phyloP scores from a whole-genome alignment of 2,329 filamentous ascomycete genomes.

The Arthrobotrys megalospora region DNA sequence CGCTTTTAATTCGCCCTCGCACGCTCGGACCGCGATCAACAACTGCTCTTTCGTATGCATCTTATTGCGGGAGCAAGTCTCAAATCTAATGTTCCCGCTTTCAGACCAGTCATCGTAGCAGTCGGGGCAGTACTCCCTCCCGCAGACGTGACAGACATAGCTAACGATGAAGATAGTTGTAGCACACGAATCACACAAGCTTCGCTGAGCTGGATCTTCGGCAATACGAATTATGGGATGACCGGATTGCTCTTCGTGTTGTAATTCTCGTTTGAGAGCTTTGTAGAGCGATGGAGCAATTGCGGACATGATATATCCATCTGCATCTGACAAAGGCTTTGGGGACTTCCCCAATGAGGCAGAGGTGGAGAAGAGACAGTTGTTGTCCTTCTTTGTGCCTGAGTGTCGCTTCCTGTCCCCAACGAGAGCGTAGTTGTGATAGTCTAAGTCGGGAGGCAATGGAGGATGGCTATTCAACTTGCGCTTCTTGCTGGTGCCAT shows the following conservation, averaged over 20 bases:
- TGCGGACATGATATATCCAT: conserved; percentile 51
- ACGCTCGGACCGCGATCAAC: conserved; percentile 62
- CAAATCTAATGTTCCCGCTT: conserved; percentile 40
- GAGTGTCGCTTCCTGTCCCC: conserved; percentile 37
- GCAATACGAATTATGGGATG: conserved; percentile 52
- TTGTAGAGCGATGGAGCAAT: conserved; percentile 34
- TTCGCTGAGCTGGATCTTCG: conserved; percentile 54
- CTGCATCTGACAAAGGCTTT: background rate
- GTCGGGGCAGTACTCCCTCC: conserved; percentile 64
- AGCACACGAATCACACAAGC: conserved; percentile 63
- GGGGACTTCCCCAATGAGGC: conserved; percentile 5
- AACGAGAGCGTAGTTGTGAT: conserved; percentile 47
- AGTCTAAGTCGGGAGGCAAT: conserved; percentile 47
- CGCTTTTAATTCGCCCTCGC: conserved; percentile 59
- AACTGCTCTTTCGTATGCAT: conserved; percentile 61
- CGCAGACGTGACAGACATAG: conserved; percentile 65
- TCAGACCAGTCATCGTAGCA: conserved; percentile 64
- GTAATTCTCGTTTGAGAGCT: conserved; percentile 33
- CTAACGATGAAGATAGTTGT: conserved; percentile 63
- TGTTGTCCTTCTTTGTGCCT: conserved; percentile 16
- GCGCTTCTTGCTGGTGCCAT: conserved; percentile 31
- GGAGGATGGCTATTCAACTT: conserved; percentile 25
- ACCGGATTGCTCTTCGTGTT: conserved; percentile 38
- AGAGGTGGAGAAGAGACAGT: conserved; percentile 34
- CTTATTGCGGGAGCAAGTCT: conserved; percentile 61